These are phyloP conservation scores for Arachis monticola DNA, from an alignment of 331 rosid genomes.

Conservation along the genomic window DNA sequence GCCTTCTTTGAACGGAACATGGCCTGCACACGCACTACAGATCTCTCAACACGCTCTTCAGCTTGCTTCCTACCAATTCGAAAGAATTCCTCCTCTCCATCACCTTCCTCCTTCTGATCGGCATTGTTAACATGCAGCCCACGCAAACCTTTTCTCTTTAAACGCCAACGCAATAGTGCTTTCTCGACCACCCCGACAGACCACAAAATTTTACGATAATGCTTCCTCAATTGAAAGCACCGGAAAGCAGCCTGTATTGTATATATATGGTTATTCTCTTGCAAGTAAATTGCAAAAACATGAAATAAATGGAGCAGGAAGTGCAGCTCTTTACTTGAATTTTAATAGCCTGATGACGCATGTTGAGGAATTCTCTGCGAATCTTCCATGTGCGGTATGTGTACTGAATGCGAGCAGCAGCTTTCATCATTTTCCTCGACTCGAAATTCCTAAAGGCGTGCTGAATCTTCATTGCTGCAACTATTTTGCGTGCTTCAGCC, in stretches of 20 bases:
- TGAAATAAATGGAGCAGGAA: constrained; percentile 12
- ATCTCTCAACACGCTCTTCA: constrained; percentile 76
- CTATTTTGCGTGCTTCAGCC: constrained; percentile 80
- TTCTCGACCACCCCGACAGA: constrained; percentile 92
- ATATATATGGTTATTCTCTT: constrained; percentile 27
- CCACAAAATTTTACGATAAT: constrained; percentile 83
- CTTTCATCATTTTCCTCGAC: constrained; percentile 59
- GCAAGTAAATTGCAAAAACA: not conserved
- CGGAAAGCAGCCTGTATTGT: constrained; percentile 83
- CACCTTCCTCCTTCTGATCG: constrained; percentile 55
- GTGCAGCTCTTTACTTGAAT: constrained; percentile 76
- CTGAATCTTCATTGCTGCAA: constrained; percentile 97
- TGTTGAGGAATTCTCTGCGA: constrained; percentile 74
- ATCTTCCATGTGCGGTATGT: constrained; percentile 86
- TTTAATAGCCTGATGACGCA: constrained; percentile 81
- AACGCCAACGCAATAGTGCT: constrained; percentile 91
- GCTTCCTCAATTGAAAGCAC: constrained; percentile 76
- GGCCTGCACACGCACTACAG: constrained; percentile 80
- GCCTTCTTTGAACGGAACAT: constrained; percentile 96
- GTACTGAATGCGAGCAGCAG: constrained; percentile 89
- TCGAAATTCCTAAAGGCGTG: constrained; percentile 84
- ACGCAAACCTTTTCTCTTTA: constrained; percentile 86
- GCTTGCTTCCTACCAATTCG: constrained; percentile 79
- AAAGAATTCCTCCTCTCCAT: constrained; percentile 80
- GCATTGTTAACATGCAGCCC: constrained; percentile 68